Evolutionary conservation across 2,329 filamentous ascomycete species (phyloP), one percentile per base, ranked within the genome.

Genomic region (Fusarium sp.): DNA sequence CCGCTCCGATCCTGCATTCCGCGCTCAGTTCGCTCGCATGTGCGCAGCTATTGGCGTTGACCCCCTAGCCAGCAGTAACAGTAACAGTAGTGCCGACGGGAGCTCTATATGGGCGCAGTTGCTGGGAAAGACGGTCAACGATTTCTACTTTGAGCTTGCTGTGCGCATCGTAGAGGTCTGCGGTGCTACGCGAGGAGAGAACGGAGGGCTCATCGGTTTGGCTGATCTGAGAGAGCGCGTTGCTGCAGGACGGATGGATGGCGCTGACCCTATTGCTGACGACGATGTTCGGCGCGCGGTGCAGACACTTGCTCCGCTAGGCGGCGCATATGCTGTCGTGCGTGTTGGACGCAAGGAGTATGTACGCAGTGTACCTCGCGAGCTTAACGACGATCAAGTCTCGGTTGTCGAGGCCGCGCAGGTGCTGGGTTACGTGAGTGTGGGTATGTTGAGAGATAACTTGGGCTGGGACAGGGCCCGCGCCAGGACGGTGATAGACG

Each of bases 11-110:
- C 96, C 96, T 8, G 91, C 89, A 11, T 99, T 99, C 81, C 93
- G 96, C 66, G 94, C 95, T 34, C 95, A 99, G 81, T 99, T 99
- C 78, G 95, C 96, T 5, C 93, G 95, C 79, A 99, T 99, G 96
- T 99, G 96, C 82, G 90, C 94, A 76, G 94, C 94, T 68, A 98
- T 99, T 72, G 96, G 96, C 50, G 94, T 99, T 14, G 96, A 99
- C 79, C 97, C 96, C 4, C 86, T 99, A 20, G 93, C 94, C 30
- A 79, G 78, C 67, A 82, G 78, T 79, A 76, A 74, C 50, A 71
- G 70, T 50, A 62, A 63, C 27, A 80, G 80, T 43, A 83, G 81
- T 48, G 82, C 84, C 20, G 84, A 83, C 8, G 84, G 82, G 2
- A 88, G 88, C 20, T 96, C 91, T 62, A 90, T 98, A 63, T 98